phyloP scores from a whole-genome alignment of 495 filamentous ascomycete genomes.

The Aspergillus leporis region DNA sequence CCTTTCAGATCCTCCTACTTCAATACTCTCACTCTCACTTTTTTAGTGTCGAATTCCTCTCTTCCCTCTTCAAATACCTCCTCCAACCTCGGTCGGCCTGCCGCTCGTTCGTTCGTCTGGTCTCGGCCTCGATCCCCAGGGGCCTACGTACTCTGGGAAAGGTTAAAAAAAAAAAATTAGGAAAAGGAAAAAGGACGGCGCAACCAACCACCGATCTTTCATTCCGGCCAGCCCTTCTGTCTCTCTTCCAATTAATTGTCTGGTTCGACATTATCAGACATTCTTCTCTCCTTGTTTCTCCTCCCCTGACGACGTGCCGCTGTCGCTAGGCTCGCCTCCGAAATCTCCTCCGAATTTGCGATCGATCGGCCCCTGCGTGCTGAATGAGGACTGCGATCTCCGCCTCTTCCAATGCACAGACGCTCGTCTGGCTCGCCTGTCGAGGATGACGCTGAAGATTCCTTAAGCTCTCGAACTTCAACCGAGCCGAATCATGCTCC shows the following conservation, averaged over 20 bases:
- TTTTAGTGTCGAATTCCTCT: neutral
- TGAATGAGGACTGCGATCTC: constrained; percentile 41
- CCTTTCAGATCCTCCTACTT: neutral
- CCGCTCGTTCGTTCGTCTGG: constrained; percentile 15
- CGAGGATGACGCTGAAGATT: constrained; percentile 50
- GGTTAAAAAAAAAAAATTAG: constrained; percentile 1
- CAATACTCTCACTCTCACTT: neutral
- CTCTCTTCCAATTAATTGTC: neutral
- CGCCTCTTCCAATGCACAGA: constrained; percentile 53
- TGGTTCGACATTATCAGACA: constrained; percentile 1
- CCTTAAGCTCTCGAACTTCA: constrained; percentile 36
- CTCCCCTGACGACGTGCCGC: neutral
- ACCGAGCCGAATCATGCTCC: constrained; percentile 36
- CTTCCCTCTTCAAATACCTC: neutral
- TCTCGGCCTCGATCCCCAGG: constrained; percentile 10
- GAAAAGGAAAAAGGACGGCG: neutral
- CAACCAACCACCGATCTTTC: constrained; percentile 2
- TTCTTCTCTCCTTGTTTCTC: neutral
- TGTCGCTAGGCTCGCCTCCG: constrained; percentile 3
- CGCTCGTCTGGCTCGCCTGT: constrained; percentile 51
- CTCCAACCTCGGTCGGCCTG: constrained; percentile 15
- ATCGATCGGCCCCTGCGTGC: constrained; percentile 23
- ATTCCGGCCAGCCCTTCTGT: neutral
- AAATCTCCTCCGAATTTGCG: constrained; percentile 2
- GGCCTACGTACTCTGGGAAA: constrained; percentile 6